Base-by-base conservation (phyloP, 768 basidiomycete genomes). In the Kondoa malvinella region DNA sequence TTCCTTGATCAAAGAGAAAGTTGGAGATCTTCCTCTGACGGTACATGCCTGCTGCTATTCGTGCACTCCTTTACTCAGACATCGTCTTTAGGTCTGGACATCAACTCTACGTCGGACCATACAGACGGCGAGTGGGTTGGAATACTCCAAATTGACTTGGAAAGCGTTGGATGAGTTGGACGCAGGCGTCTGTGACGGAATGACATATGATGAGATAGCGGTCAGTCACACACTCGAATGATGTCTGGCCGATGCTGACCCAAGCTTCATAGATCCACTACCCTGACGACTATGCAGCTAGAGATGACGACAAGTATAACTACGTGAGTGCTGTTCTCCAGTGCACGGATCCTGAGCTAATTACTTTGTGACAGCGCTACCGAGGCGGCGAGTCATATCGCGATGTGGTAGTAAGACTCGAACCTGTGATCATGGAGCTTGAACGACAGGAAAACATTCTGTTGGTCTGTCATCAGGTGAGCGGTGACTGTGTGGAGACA, bases 201-300 rank as follows among this genome's bases (percentile, higher is more conserved):
- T 99, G 95, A 97, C 95, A 2, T 99, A 99, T 73, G 87, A 90
- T 79, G 94, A 97, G 81, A 97, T 99, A 68, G 92, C 92, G 82
- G 92, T 89, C 67, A 34, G 79, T 74, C 62, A 2, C 1, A 21
- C 34, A 33, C 2, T 34, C 25, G 33, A 66, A 50, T 27, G 63
- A 17, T 58, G 25, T 27, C 25, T 32, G 16, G 25, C 34, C 33
- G 56, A 27, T 4, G 16, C 31, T 56, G 3, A 16, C 12, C 25
- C 30, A 30, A 17, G 63, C 29, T 29, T 29, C 31, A 57, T 57
- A 94, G 90, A 84, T 86, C 83, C 86, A 70, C 57, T 99, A 97
- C 76, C 95, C 95, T 0, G 95, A 99, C 67, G 95, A 99, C 76
- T 97, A 92, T 77, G 92, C 90, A 17, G 92, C 92, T 75, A 85